A percentile compares a stretch with the other conserved stretches of the same genome.
phyloP scores from a whole-genome alignment of 129 eudicot genomes.

The Gnaphalium uliginosum region DNA sequence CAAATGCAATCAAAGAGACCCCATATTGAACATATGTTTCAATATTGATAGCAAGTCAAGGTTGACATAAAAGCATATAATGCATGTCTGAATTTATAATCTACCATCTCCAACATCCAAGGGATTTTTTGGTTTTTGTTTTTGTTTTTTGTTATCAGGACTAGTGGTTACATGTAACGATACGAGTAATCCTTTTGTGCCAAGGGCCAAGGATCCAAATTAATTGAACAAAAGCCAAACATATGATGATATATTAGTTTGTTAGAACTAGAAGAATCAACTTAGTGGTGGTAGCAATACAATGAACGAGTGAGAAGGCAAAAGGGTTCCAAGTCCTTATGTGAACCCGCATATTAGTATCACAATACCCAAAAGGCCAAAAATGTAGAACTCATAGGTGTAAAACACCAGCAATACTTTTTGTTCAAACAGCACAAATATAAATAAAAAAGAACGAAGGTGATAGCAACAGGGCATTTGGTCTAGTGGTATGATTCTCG shows the following conservation, averaged over 20 bases:
- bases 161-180: not conserved
- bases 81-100: too few species aligned
- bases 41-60: too few species aligned
- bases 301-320: not conserved
- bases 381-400: not conserved
- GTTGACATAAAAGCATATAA: too few species aligned
- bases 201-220: not conserved
- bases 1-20: too few species aligned
- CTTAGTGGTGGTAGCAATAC: not conserved
- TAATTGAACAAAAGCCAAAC: not conserved
- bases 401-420: not conserved
- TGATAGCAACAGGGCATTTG: slow-evolving; percentile 66
- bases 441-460: not conserved
- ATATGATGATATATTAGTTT: not conserved
- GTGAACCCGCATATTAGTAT: not conserved
- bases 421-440: not conserved
- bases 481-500: slow-evolving; percentile 99
- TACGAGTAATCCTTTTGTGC: not conserved
- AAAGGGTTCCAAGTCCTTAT: not conserved
- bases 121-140: too few species aligned
- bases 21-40: too few species aligned
- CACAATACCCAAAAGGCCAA: not conserved
- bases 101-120: too few species aligned
- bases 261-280: not conserved
- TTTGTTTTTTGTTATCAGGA: too few species aligned